Conservation (phyloP, 176 grass and related monocot genomes). For the Luzula sylvatica region DNA sequence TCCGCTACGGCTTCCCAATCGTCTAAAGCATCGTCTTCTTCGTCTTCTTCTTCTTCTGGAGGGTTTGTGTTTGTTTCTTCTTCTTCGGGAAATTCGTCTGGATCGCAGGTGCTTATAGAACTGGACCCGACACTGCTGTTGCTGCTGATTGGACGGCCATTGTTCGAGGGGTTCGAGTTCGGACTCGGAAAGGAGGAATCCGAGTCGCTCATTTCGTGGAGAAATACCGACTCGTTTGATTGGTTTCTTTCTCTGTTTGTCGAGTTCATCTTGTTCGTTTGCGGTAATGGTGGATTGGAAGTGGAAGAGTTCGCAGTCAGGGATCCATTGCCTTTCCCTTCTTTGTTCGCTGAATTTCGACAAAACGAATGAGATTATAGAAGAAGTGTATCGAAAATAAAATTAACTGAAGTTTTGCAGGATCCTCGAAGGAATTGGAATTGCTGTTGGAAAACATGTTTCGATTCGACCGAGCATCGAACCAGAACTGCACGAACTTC, state of each 20-base stretch:
- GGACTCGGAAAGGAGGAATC: conserved; percentile 51
- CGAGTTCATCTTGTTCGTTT: conserved; percentile 17
- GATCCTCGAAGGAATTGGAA: neutral
- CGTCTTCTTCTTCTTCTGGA: conserved; percentile 38
- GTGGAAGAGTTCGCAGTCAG: conserved; percentile 33
- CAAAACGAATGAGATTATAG: neutral
- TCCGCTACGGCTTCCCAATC: conserved; percentile 98
- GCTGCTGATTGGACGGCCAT: conserved; percentile 44
- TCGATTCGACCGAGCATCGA: neutral
- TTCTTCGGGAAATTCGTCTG: conserved; percentile 68
- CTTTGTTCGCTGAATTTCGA: conserved; percentile 22
- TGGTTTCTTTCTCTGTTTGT: conserved; percentile 21
- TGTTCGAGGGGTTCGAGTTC: conserved; percentile 27
- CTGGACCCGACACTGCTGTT: conserved; percentile 68
- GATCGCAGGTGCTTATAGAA: conserved; percentile 66
- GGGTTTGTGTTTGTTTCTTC: conserved; percentile 22
- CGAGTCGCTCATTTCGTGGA: conserved; percentile 33
- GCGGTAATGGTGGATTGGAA: conserved; percentile 30
- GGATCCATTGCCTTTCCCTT: conserved; percentile 33
- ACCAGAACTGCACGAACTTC: neutral
- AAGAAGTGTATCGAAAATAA: neutral
- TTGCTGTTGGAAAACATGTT: neutral
- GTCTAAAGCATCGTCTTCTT: conserved; percentile 64
- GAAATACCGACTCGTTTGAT: conserved; percentile 6
- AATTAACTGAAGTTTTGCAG: neutral